Conservation (phyloP, 2,329 filamentous ascomycete species). For the Ophiosphaerella narmari region DNA sequence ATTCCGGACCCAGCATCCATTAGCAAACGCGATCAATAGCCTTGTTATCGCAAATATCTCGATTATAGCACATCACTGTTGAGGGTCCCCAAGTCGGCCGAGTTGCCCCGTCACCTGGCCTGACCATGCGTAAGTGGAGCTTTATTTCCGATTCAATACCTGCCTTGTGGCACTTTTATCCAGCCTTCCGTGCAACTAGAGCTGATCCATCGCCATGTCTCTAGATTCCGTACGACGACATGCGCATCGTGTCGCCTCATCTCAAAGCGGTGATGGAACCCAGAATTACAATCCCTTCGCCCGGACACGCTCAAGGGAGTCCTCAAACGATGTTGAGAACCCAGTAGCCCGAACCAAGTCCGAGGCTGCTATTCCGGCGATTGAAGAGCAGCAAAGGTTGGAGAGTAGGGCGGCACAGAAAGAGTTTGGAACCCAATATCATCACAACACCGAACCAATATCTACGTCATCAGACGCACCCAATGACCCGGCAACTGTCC, state of each 20-base stretch:
- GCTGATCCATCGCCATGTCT: conserved; percentile 14
- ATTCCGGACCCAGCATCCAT: conserved; percentile 4
- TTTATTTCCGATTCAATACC: conserved; percentile 8
- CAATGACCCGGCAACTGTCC: conserved; percentile 10
- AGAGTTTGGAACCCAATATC: conserved; percentile 33
- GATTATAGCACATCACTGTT: not conserved
- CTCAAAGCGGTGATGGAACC: conserved; percentile 22
- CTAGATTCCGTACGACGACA: conserved; percentile 43
- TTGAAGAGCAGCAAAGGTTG: conserved; percentile 31
- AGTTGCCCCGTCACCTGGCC: conserved; percentile 19
- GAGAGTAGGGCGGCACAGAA: conserved; percentile 32
- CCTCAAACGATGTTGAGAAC: conserved; percentile 36
- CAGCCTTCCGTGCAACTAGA: conserved; percentile 4
- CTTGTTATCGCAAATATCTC: not conserved
- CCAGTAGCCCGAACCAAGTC: conserved; percentile 14
- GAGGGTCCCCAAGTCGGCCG: conserved; percentile 15
- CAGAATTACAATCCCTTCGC: conserved; percentile 44
- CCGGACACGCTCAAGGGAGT: conserved; percentile 29
- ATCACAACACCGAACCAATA: conserved; percentile 37
- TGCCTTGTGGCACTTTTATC: not conserved
- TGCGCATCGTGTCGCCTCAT: conserved; percentile 43
- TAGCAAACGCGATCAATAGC: conserved; percentile 3
- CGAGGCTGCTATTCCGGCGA: conserved; percentile 25
- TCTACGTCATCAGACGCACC: conserved; percentile 25
- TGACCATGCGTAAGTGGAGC: conserved; percentile 32